Percentiles rank a stretch among this genome's conserved stretches.
phyloP scores from a whole-genome alignment of 2,329 filamentous ascomycete species.

The Alternaria metachromatica region DNA sequence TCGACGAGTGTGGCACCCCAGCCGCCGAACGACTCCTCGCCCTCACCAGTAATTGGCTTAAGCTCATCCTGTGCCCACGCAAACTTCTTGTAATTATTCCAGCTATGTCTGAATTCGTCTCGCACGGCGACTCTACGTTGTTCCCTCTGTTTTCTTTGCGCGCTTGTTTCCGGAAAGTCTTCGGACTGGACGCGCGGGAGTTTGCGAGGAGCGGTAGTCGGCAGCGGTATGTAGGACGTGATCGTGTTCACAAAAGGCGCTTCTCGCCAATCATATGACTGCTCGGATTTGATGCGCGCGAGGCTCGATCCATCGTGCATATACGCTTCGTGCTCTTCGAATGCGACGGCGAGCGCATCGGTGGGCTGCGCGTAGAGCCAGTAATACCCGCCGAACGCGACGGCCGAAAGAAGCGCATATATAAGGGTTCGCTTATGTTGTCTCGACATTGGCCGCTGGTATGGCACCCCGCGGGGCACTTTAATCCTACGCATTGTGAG shows the following conservation, averaged over 20 bases:
- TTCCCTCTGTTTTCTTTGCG: conserved; percentile 37
- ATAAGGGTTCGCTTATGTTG: conserved; percentile 38
- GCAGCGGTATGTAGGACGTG: conserved; percentile 45
- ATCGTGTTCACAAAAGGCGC: conserved; percentile 51
- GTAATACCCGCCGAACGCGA: conserved; percentile 38
- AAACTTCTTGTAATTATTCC: conserved; percentile 52
- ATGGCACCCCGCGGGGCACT: conserved; percentile 25
- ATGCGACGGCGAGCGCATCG: conserved; percentile 39
- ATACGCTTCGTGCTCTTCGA: conserved; percentile 35
- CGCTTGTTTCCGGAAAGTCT: conserved; percentile 45
- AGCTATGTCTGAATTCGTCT: conserved; percentile 51
- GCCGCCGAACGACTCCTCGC: conserved; percentile 54
- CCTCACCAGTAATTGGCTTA: conserved; percentile 48
- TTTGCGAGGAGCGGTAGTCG: conserved; percentile 42
- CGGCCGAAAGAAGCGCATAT: conserved; percentile 31
- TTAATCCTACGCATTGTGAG: conserved; percentile 41
- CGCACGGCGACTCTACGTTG: conserved; percentile 48
- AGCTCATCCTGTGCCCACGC: conserved; percentile 59
- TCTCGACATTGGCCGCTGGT: conserved; percentile 38
- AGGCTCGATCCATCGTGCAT: conserved; percentile 39
- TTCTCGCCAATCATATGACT: conserved; percentile 51
- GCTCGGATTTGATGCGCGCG: conserved; percentile 22
- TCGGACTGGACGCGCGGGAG: conserved; percentile 52
- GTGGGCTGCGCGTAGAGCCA: conserved; percentile 35
- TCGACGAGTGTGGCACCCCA: conserved; percentile 58